A percentile compares a stretch with the other conserved stretches of the same genome.
phyloP scores from a whole-genome alignment of 2,329 filamentous ascomycete species.

The Penicillium polonicum region DNA sequence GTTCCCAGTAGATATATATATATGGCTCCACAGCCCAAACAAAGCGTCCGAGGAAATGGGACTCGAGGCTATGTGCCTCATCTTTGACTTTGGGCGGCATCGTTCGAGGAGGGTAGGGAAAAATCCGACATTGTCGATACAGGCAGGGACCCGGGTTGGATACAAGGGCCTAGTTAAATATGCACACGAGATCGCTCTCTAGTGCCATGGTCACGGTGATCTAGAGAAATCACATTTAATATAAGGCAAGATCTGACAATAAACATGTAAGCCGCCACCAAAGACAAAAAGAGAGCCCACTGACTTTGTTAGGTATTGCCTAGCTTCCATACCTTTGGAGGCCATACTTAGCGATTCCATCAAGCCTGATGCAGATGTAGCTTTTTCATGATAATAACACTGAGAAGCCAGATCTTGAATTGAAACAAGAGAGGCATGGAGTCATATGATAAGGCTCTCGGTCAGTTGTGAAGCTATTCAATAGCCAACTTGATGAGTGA shows the following conservation, averaged over 20 bases:
- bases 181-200: neutral
- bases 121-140: neutral
- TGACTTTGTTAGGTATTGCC: neutral
- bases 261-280: neutral
- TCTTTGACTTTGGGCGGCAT: neutral
- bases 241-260: neutral
- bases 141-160: neutral
- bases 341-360: neutral
- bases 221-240: neutral
- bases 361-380: neutral
- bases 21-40: neutral
- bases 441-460: too few species aligned
- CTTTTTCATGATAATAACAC: neutral
- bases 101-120: neutral
- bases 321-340: neutral
- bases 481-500: neutral
- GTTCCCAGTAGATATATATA: neutral
- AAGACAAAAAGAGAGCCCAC: neutral
- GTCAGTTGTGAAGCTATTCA: neutral
- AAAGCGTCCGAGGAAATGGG: neutral
- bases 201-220: neutral
- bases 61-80: too few species aligned
- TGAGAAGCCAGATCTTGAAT: neutral
- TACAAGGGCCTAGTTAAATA: neutral
- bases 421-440: neutral